Conservation (phyloP, 2,329 filamentous ascomycete species). For the Neophaeococcomyces aloes region DNA sequence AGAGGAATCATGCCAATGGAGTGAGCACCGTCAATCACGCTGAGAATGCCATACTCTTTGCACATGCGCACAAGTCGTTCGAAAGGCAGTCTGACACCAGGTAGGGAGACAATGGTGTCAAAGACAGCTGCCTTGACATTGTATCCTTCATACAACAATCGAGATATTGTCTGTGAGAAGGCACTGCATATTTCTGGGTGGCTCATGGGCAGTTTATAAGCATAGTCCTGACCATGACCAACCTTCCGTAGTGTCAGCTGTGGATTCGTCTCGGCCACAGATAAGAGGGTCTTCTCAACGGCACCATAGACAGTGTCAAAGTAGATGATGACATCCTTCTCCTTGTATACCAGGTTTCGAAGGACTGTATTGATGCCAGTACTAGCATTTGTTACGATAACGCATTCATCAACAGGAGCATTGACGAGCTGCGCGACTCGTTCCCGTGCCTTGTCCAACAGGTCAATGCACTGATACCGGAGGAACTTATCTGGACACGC, state of each 20-base stretch:
- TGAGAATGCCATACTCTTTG: constrained; percentile 55
- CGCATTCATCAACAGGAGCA: constrained; percentile 54
- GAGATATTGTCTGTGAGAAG: constrained; percentile 51
- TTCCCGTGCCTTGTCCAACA: constrained; percentile 54
- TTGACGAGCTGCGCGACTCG: constrained; percentile 58
- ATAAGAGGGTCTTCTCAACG: constrained; percentile 64
- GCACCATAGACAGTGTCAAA: constrained; percentile 71
- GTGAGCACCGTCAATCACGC: constrained; percentile 75
- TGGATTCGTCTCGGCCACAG: constrained; percentile 56
- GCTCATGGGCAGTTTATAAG: constrained; percentile 56
- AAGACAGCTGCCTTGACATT: constrained; percentile 60
- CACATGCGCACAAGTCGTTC: constrained; percentile 56
- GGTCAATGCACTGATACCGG: constrained; percentile 52
- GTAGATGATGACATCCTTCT: constrained; percentile 51
- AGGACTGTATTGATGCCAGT: constrained; percentile 64
- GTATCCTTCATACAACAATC: constrained; percentile 47
- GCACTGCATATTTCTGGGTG: constrained; percentile 54
- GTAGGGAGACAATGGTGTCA: constrained; percentile 69
- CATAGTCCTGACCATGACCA: constrained; percentile 23
- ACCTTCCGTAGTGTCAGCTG: constrained; percentile 43
- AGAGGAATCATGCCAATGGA: constrained; percentile 68
- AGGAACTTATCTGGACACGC: constrained; percentile 64
- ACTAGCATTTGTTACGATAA: constrained; percentile 75
- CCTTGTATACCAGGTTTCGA: constrained; percentile 60
- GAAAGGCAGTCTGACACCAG: constrained; percentile 71